These are phyloP conservation scores for Phialophora verrucosa DNA, from an alignment of 2,329 filamentous ascomycete species.

Conservation along the genomic window DNA sequence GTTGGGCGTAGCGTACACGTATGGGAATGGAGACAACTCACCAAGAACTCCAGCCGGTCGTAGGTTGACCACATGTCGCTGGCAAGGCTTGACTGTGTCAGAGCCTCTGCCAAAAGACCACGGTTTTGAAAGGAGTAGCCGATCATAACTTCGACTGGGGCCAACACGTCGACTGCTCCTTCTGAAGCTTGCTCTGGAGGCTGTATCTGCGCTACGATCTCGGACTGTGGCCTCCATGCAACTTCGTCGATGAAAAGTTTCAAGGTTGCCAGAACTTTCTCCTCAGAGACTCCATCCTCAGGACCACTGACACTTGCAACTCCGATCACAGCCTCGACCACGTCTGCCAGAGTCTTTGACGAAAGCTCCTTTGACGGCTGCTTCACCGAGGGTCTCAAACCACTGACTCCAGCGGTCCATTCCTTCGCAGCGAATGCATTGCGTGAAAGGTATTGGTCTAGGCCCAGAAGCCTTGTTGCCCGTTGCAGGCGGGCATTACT, in stretches of 20 bases:
- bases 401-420: conserved; percentile 66
- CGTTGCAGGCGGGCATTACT: conserved; percentile 74
- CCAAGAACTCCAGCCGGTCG: conserved; percentile 82
- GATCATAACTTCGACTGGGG: conserved; percentile 65
- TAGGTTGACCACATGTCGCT: conserved; percentile 46
- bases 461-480: conserved; percentile 65
- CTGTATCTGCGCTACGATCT: conserved; percentile 37
- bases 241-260: conserved; percentile 68
- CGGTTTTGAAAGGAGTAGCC: conserved; percentile 74
- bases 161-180: conserved; percentile 5
- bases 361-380: conserved; percentile 56
- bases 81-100: conserved; percentile 66
- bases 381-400: conserved; percentile 1
- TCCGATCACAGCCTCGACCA: conserved; percentile 84
- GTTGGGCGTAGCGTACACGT: background rate
- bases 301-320: conserved; percentile 71
- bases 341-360: conserved; percentile 82
- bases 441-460: conserved; percentile 76
- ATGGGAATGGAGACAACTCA: background rate
- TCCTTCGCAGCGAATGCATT: conserved; percentile 70
- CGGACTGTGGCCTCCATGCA: conserved; percentile 59
- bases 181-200: conserved; percentile 4
- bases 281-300: conserved; percentile 58
- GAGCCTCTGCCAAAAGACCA: conserved; percentile 73
- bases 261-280: conserved; percentile 55